Evolutionary conservation across 2,329 filamentous ascomycete genomes (phyloP).

Genomic region (Xylariaceae sp.): DNA sequence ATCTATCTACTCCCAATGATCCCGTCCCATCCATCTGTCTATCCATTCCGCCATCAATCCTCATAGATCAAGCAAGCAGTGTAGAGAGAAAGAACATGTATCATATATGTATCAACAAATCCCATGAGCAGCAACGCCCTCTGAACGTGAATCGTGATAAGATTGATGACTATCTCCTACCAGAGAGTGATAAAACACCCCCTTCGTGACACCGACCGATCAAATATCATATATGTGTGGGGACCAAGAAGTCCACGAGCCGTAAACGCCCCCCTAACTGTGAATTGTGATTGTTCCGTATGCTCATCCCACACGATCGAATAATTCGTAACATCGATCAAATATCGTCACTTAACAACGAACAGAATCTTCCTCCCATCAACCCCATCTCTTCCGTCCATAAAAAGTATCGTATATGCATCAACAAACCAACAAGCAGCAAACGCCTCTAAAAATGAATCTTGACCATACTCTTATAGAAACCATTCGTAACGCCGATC

Average conservation of each 20-base stretch:
- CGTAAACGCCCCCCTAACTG: not conserved
- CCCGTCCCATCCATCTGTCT: not conserved
- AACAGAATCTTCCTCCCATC: no score
- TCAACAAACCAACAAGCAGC: no score
- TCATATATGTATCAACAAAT: constrained; percentile 6
- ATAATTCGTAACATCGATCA: not conserved
- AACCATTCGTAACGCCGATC: not conserved
- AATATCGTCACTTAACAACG: no score
- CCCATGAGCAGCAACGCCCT: not conserved
- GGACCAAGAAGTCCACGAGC: no score
- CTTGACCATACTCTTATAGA: no score
- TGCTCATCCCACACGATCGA: no score
- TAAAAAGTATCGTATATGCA: no score
- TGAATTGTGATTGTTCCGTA: not conserved
- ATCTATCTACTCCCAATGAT: constrained; percentile 15
- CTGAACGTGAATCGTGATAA: not conserved
- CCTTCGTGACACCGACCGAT: no score
- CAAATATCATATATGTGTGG: no score
- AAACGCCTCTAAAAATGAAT: no score
- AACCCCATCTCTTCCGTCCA: no score
- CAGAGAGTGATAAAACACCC: no score
- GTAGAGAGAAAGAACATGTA: constrained; percentile 7
- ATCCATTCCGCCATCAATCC: not conserved
- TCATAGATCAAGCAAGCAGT: constrained; percentile 2
- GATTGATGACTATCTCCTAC: not conserved